Base-by-base conservation (phyloP, 2,329 filamentous ascomycete genomes). In the Trichoderma polysporum region DNA sequence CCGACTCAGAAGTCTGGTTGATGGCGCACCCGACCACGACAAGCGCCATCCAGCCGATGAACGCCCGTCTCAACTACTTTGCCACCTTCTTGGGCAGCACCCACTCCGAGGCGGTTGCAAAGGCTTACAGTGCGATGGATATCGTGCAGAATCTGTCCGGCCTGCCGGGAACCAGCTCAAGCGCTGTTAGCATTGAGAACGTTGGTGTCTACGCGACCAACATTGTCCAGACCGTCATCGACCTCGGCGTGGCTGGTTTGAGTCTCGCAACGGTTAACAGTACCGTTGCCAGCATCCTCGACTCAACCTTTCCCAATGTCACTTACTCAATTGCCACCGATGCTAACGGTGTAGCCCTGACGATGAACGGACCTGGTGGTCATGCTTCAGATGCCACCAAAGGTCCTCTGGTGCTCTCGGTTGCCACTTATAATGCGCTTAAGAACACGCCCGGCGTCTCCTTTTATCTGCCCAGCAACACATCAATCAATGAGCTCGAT, bases 1-100 rank as follows among this genome's bases (percentile, higher is more conserved):
- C 67, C 15, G 58, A 52, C 39, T 56, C 69, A 1, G 65, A 69
- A 13, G 35, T 70, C 54, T 70, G 69, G 69, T 27, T 71, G 33
- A 71, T 71, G 69, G 69, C 69, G 13, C 69, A 71, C 33, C 69
- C 69, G 15, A 70, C 64, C 22, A 60, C 31, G 3, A 58, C 61
- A 17, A 68, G 64, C 22, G 69, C 69, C 8, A 47, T 71, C 2
- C 69, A 71, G 61, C 68, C 69, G 10, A 71, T 71, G 69, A 70
- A 71, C 54, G 60, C 64, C 3, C 66, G 69, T 7, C 64, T 71
- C 41, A 71, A 71, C 61, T 62, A 62, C 27, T 71, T 71, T 52
- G 64, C 68, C 9, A 58, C 31, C 2, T 69, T 71, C 35, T 33
- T 37, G 6, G 69, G 68, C 31, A 50, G 35, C 15, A 69, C 66